Base-by-base conservation (phyloP, 2,329 filamentous ascomycete species). In the Ceratocystis cubensis region DNA sequence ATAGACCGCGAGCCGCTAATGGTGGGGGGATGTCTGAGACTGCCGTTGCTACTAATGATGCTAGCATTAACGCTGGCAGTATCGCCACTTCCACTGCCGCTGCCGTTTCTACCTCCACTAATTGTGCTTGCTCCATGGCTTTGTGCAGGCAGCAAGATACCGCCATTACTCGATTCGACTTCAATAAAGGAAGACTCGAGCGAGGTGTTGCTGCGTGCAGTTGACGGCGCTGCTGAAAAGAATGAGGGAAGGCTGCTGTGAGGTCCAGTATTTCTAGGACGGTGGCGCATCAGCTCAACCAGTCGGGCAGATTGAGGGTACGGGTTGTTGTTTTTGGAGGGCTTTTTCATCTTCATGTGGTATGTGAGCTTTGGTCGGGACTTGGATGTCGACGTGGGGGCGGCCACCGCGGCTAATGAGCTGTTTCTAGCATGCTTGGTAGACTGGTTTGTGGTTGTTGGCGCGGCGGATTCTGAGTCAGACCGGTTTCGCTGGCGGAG, bases 271-370 rank as follows among this genome's bases (percentile, higher is more conserved):
- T 44, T 65, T 8, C 37, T 63, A n/a, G 61, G 63, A 20, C 56
- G 61, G 37, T 65, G 41, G 56, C 67, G 67, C 45, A 66, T 65
- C 4, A 68, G 57, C 45, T 66, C 61, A 15, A 37, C 64, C 67
- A 84, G 73, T 57, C 82, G 82, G 67, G 88, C 89, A 1, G 91
- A 95, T 71, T 93, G 82, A 7, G 89, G 89, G 73, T 96, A 96
- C n/a, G 92, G 92, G 73, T 93, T 93, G 79, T 96, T 96, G 75
- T 88, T 87, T 72, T 85, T 84, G 63, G 80, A 78, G 20, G 77
- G 74, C 56, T 69, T 68, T 37, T 68, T 66, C 25, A 69, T 66
- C 25, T 68, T 67, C 30, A 69, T 67, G 33, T 68, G 65, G 61
- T 69, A 63, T 20, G 59, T 45, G 13, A 67, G 63, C 57, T 67